These are phyloP conservation scores for Protostelium mycophagum DNA, from an alignment of 78 protist genomes.

Conservation along the genomic window DNA sequence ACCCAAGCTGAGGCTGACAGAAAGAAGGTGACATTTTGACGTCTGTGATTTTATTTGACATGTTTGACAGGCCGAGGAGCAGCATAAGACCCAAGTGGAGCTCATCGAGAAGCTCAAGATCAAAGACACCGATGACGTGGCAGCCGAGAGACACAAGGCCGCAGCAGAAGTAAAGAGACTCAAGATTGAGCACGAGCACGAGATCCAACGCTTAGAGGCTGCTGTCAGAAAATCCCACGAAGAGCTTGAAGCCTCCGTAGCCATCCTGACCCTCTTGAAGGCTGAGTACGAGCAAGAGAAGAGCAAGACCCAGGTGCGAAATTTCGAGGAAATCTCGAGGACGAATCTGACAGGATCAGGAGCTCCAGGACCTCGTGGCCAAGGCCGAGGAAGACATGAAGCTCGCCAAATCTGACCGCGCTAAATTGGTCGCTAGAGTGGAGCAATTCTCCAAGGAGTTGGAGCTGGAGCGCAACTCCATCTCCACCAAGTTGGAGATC, in stretches of 20 bases:
- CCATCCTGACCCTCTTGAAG: neutral
- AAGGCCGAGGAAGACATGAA: neutral
- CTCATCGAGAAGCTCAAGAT: neutral
- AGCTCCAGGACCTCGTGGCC: too few relatives aligned
- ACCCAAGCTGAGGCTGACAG: neutral
- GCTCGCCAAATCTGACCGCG: neutral
- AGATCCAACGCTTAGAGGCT: neutral
- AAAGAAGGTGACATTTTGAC: too few relatives aligned
- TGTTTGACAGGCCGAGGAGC: neutral
- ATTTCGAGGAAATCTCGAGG: neutral
- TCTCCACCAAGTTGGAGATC: neutral
- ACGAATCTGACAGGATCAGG: too few relatives aligned
- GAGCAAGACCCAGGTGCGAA: neutral
- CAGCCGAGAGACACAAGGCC: neutral
- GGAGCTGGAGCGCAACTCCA: neutral
- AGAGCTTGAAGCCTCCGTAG: neutral
- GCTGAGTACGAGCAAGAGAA: neutral
- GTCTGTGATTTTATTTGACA: too few relatives aligned
- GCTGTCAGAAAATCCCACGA: neutral
- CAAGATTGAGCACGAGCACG: neutral
- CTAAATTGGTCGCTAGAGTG: neutral
- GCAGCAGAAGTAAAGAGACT: neutral
- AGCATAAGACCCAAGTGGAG: neutral
- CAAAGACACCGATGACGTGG: neutral
- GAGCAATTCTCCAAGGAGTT: neutral